Evolutionary conservation across 1,284 basidiomycete species (phyloP).

Genomic region (Psilocybe mexicana): DNA sequence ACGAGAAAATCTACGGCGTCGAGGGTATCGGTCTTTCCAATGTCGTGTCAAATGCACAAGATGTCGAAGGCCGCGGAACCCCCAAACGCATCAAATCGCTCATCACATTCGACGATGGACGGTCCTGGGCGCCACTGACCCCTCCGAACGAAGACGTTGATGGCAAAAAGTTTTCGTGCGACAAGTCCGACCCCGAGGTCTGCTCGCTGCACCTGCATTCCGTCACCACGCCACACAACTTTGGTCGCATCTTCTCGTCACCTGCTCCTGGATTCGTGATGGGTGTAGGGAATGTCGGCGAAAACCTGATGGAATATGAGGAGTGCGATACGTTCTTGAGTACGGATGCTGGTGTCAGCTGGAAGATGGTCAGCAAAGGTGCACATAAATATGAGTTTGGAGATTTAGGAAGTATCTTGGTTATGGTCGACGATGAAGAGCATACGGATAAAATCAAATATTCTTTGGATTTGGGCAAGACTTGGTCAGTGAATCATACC

Average conservation of each 20-base stretch:
- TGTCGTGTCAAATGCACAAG: conserved; percentile 78
- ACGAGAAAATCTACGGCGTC: conserved; percentile 89
- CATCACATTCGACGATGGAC: conserved; percentile 92
- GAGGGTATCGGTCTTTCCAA: conserved; percentile 94
- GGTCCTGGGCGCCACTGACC: conserved; percentile 73
- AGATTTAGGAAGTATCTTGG: conserved; percentile 83
- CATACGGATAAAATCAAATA: conserved; percentile 75
- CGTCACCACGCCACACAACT: conserved; percentile 89
- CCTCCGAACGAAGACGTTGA: conserved; percentile 66
- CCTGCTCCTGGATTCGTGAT: conserved; percentile 93
- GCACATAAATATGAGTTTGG: conserved; percentile 97
- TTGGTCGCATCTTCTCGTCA: conserved; percentile 91
- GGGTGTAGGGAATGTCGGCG: conserved; percentile 90
- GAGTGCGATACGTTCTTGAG: conserved; percentile 94
- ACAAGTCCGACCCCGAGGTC: conserved; percentile 51
- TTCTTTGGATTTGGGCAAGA: conserved; percentile 83
- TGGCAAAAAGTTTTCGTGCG: conserved; percentile 64
- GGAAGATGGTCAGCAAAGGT: conserved; percentile 76
- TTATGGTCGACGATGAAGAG: conserved; percentile 88
- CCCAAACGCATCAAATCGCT: conserved; percentile 71
- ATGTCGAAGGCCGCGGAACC: conserved; percentile 68
- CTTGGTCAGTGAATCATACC: conserved; percentile 61
- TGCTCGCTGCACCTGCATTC: conserved; percentile 93
- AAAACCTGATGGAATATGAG: conserved; percentile 73
- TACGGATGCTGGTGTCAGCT: conserved; percentile 85